phyloP scores from a whole-genome alignment of 495 filamentous ascomycete genomes.

The Penicillium canariense region DNA sequence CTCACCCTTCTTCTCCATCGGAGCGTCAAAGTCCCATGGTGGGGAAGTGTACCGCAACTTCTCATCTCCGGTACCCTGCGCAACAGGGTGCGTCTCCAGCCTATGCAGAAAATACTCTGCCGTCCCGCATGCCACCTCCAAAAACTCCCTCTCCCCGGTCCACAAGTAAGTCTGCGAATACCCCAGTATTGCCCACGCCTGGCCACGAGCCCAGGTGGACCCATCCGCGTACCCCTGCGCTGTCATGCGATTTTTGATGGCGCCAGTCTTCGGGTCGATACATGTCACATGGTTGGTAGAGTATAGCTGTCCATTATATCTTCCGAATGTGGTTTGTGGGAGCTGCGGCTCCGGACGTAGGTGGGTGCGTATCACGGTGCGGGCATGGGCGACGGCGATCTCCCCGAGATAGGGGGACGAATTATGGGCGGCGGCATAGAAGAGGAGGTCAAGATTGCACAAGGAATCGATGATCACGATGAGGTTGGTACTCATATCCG shows the following conservation, averaged over 20 bases:
- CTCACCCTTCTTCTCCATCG: background rate
- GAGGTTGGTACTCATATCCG: conserved; percentile 2
- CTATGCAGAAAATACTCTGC: conserved; percentile 8
- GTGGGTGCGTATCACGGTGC: conserved; percentile 25
- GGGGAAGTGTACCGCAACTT: background rate
- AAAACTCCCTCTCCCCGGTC: conserved; percentile 39
- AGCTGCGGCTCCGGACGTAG: conserved; percentile 15
- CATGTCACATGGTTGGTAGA: conserved; percentile 43
- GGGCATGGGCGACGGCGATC: conserved; percentile 41
- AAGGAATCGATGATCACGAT: conserved; percentile 15
- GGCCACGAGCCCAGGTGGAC: conserved; percentile 46
- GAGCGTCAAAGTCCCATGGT: background rate
- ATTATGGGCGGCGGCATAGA: conserved; percentile 5
- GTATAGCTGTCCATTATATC: conserved; percentile 1
- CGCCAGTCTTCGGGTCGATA: conserved; percentile 25
- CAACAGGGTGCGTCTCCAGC: conserved; percentile 6
- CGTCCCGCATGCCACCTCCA: conserved; percentile 8
- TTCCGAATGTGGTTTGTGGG: background rate
- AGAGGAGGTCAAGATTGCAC: conserved; percentile 10
- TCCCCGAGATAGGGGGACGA: background rate
- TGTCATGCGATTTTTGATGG: conserved; percentile 33
- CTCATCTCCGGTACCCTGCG: background rate
- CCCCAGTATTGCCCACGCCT: conserved; percentile 48
- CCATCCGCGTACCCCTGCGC: conserved; percentile 40
- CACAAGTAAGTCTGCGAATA: conserved; percentile 44